phyloP scores from a whole-genome alignment of 75 land plant species.

The Cryptomeria japonica region DNA sequence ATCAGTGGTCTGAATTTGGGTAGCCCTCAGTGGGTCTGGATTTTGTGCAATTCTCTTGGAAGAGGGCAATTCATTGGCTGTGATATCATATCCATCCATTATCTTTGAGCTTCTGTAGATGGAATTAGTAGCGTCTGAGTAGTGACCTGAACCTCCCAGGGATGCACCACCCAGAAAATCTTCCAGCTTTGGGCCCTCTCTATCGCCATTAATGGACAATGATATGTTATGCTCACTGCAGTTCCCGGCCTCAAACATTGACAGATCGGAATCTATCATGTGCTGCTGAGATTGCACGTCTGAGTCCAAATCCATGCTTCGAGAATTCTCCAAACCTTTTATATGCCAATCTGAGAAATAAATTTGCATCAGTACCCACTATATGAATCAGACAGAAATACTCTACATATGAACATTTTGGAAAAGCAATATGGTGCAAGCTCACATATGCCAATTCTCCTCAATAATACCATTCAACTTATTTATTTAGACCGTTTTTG shows the following conservation, averaged over 20 bases:
- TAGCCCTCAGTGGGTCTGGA: not conserved
- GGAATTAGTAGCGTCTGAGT: conserved; percentile 5
- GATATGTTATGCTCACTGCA: not conserved
- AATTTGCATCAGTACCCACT: not conserved
- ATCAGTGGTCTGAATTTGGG: not conserved
- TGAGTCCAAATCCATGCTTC: not conserved
- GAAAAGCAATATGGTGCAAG: too few relatives aligned
- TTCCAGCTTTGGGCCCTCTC: conserved; percentile 52
- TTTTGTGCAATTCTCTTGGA: not conserved
- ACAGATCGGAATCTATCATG: conserved; percentile 8
- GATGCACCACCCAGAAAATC: conserved; percentile 50
- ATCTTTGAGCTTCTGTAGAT: not conserved
- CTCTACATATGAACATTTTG: not conserved
- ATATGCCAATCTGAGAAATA: not conserved
- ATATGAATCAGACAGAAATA: not conserved
- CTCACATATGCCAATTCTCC: too few relatives aligned
- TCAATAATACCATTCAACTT: too few relatives aligned
- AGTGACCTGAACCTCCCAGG: conserved; percentile 18
- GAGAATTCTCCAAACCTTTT: not conserved
- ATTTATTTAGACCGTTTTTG: too few relatives aligned
- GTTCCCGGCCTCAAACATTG: not conserved
- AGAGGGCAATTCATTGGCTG: not conserved
- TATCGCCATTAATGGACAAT: not conserved
- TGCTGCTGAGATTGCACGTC: conserved; percentile 11
- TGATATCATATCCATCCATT: not conserved